Percentiles rank a stretch among this genome's conserved stretches.
Conservation (phyloP, 2,329 filamentous ascomycete genomes). For the Cytospora chrysosperma region DNA sequence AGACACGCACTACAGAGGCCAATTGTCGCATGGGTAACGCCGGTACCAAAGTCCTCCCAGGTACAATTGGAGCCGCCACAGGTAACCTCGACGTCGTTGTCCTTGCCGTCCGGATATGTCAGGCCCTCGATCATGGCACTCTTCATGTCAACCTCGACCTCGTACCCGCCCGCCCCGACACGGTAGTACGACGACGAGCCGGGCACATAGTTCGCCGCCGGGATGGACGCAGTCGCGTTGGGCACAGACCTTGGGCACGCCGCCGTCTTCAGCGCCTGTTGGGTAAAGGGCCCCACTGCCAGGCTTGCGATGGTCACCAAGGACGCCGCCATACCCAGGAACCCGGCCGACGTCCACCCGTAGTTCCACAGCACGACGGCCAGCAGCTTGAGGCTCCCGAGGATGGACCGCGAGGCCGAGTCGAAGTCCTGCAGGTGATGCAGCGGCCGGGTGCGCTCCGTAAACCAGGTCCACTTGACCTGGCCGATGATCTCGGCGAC, state of each 20-base stretch:
- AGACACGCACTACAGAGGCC: constrained; percentile 30
- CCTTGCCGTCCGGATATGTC: constrained; percentile 29
- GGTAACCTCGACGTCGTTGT: constrained; percentile 25
- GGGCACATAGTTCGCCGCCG: constrained; percentile 15
- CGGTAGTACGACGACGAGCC: constrained; percentile 25
- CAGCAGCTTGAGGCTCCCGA: constrained; percentile 31
- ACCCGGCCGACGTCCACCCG: constrained; percentile 18
- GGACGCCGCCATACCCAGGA: constrained; percentile 26
- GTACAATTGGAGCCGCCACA: constrained; percentile 31
- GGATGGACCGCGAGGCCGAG: constrained; percentile 31
- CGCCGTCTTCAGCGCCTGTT: constrained; percentile 32
- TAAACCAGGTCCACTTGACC: constrained; percentile 35
- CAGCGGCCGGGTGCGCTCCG: constrained; percentile 29
- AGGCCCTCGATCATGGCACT: constrained; percentile 33
- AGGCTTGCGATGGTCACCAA: constrained; percentile 31
- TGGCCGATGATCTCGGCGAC: constrained; percentile 35
- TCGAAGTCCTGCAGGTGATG: constrained; percentile 34
- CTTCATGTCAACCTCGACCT: constrained; percentile 34
- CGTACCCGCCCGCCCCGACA: constrained; percentile 26
- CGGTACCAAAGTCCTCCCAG: constrained; percentile 26
- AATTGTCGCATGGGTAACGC: constrained; percentile 30
- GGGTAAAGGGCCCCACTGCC: constrained; percentile 33
- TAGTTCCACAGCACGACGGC: constrained; percentile 20
- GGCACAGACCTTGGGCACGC: constrained; percentile 26
- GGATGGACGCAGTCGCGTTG: constrained; percentile 12